These are phyloP conservation scores for Melastoma candidum DNA, from an alignment of 441 rosid genomes.

Conservation along the genomic window DNA sequence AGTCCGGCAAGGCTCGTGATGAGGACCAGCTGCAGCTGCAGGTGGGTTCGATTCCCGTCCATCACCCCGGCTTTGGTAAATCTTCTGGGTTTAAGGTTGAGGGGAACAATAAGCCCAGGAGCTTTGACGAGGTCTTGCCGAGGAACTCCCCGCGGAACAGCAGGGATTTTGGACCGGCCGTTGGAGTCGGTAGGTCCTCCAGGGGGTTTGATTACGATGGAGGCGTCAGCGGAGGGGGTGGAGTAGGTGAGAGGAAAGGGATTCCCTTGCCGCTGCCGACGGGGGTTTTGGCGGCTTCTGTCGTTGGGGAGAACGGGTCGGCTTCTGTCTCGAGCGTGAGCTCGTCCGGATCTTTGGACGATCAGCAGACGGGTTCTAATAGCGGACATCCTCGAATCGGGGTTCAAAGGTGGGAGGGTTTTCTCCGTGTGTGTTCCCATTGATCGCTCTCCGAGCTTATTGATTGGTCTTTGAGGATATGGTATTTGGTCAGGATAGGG, in stretches of 20 bases:
- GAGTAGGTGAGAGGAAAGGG: conserved; percentile 39
- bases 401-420: conserved; percentile 34
- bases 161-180: conserved; percentile 25
- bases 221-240: conserved; percentile 7
- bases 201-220: conserved; percentile 57
- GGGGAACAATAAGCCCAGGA: conserved; percentile 18
- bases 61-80: conserved; percentile 15
- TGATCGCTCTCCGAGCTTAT: not conserved
- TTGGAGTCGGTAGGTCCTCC: conserved; percentile 21
- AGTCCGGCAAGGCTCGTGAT: conserved; percentile 44
- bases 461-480: conserved; percentile 6
- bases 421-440: not conserved
- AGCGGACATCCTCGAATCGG: conserved; percentile 34
- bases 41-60: not conserved
- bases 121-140: conserved; percentile 24
- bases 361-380: conserved; percentile 26
- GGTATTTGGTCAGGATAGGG: not conserved
- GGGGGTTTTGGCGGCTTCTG: conserved; percentile 20
- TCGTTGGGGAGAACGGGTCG: conserved; percentile 24
- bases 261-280: conserved; percentile 71
- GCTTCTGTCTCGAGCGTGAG: conserved; percentile 68
- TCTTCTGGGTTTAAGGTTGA: conserved; percentile 19
- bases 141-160: conserved; percentile 46
- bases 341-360: conserved; percentile 79
- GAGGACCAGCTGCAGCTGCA: too few species aligned